These are phyloP conservation scores for Talaromyces pinophilus DNA, from an alignment of 2,329 filamentous ascomycete genomes.

Conservation along the genomic window DNA sequence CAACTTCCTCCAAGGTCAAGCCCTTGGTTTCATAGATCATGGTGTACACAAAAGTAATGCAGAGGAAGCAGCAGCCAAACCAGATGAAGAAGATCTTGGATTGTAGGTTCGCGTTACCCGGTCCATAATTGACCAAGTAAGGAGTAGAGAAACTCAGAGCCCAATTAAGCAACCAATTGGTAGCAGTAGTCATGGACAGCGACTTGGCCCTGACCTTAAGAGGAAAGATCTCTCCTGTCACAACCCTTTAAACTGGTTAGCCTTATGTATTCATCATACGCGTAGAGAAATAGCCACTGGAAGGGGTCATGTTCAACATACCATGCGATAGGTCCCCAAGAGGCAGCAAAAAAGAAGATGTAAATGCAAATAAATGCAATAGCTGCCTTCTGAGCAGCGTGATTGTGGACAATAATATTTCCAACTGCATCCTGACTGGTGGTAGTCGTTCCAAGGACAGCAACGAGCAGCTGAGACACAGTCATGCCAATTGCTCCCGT, in stretches of 20 bases:
- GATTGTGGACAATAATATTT: constrained; percentile 27
- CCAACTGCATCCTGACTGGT: constrained; percentile 37
- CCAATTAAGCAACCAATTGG: constrained; percentile 66
- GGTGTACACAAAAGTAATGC: not conserved
- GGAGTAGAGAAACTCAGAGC: constrained; percentile 68
- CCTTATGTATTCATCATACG: not conserved
- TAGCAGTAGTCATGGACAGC: constrained; percentile 55
- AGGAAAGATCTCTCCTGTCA: constrained; percentile 29
- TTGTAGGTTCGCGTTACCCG: not conserved
- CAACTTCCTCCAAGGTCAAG: not conserved
- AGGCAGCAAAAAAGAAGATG: constrained; percentile 51
- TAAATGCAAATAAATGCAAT: constrained; percentile 50
- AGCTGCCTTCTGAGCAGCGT: constrained; percentile 44
- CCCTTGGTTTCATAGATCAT: not conserved
- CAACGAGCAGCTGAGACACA: constrained; percentile 53
- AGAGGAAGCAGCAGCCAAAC: not conserved
- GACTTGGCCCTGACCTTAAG: constrained; percentile 51
- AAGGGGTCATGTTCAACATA: not conserved
- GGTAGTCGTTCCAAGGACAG: constrained; percentile 44
- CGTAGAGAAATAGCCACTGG: no score
- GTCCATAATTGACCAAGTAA: not conserved
- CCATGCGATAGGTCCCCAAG: constrained; percentile 45
- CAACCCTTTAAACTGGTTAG: not conserved
- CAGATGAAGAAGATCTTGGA: not conserved
- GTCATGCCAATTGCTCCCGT: constrained; percentile 50